Evolutionary conservation across 1,284 basidiomycete genomes (phyloP).

Genomic region (Cerioporus squamosus): DNA sequence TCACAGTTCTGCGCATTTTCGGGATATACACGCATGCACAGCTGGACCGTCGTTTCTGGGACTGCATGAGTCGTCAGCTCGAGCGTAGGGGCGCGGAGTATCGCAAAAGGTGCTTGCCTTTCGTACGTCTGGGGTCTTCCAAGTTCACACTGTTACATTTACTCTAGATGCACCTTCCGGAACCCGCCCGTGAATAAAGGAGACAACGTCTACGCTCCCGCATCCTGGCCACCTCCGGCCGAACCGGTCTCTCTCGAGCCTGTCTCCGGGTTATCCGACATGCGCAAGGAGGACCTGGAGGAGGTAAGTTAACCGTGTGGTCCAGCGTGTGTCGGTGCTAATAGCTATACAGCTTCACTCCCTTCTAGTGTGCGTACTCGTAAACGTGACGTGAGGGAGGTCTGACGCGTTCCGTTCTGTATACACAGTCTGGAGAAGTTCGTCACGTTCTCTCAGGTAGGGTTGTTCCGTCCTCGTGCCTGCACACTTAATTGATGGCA

Average conservation of each 20-base stretch:
- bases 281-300: no score
- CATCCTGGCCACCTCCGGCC: no score
- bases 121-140: constrained; percentile 5
- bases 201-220: no score
- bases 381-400: not conserved
- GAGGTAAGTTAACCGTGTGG: no score
- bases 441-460: constrained; percentile 55
- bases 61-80: constrained; percentile 47
- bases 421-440: constrained; percentile 61
- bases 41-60: constrained; percentile 53
- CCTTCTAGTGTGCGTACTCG: not conserved
- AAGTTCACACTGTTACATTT: constrained; percentile 19
- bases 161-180: constrained; percentile 50
- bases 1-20: constrained; percentile 55
- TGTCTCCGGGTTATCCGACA: no score
- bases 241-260: no score
- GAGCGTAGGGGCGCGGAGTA: constrained; percentile 51
- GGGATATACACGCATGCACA: constrained; percentile 64
- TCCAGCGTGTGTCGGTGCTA: no score
- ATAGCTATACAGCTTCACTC: no score
- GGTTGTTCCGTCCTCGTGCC: not conserved
- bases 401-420: not conserved
- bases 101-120: constrained; percentile 37
- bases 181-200: constrained; percentile 18
- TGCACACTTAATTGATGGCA: no score